phyloP scores from a whole-genome alignment of 768 basidiomycete genomes.

The Pleurotus tuoliensis region DNA sequence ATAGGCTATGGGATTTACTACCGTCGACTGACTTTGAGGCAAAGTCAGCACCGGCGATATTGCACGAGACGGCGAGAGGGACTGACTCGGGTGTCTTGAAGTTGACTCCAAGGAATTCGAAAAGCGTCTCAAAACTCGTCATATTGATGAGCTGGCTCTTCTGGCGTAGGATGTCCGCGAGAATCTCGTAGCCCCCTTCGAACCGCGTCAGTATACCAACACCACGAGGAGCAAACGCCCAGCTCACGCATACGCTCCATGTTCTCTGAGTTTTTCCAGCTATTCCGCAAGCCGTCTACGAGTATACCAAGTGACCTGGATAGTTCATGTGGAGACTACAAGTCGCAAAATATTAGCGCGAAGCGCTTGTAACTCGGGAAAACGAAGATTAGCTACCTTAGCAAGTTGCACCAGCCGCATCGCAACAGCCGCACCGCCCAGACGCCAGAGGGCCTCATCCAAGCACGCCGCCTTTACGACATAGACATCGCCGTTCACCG shows the following conservation, averaged over 20 bases:
- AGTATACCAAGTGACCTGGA: constrained; percentile 70
- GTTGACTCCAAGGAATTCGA: constrained; percentile 84
- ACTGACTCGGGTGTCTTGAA: constrained; percentile 78
- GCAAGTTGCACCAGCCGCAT: constrained; percentile 76
- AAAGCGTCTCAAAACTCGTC: constrained; percentile 76
- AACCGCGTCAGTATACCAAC: constrained; percentile 1
- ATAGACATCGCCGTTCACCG: constrained; percentile 50
- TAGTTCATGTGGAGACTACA: constrained; percentile 71
- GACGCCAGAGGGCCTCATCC: constrained; percentile 74
- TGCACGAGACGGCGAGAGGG: not conserved
- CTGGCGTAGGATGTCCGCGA: constrained; percentile 65
- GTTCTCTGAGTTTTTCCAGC: constrained; percentile 93
- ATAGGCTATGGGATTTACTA: constrained; percentile 82
- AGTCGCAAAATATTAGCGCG: not conserved
- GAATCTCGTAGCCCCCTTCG: constrained; percentile 83
- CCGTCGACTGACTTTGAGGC: constrained; percentile 62
- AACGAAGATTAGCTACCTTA: constrained; percentile 38
- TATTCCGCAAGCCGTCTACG: constrained; percentile 73
- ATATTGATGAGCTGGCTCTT: constrained; percentile 77
- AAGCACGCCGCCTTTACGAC: constrained; percentile 59
- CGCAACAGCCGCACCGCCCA: constrained; percentile 76
- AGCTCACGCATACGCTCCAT: constrained; percentile 82
- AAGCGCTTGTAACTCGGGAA: not conserved
- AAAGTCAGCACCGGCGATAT: not conserved
- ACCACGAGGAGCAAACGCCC: not conserved